A percentile compares a stretch with the other conserved stretches of the same genome.
phyloP scores from a whole-genome alignment of 176 grass and related monocot species.

The Ensete glaucum region DNA sequence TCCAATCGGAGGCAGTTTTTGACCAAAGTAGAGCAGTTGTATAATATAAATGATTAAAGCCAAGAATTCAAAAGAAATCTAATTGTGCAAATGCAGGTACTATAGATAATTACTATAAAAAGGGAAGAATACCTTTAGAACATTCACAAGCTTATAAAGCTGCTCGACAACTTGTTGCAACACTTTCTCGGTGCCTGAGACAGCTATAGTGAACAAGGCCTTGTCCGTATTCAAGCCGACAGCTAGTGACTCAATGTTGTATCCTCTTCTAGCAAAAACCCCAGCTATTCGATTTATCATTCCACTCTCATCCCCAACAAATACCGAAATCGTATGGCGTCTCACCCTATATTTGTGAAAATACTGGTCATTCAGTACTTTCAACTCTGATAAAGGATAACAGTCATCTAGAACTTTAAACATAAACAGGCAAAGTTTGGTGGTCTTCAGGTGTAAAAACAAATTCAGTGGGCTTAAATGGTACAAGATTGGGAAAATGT shows the following conservation, averaged over 20 bases:
- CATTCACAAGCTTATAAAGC: slow-evolving; percentile 84
- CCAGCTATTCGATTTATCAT: slow-evolving; percentile 98
- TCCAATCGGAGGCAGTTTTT: neutral
- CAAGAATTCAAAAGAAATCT: neutral
- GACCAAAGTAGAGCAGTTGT: neutral
- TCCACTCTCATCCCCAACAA: slow-evolving; percentile 95
- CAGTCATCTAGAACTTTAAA: no score
- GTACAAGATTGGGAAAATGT: neutral
- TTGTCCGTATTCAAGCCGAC: slow-evolving; percentile 97
- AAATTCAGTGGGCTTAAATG: no score
- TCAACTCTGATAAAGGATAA: neutral
- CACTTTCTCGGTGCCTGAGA: slow-evolving; percentile 66
- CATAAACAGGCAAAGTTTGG: neutral
- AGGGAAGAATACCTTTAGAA: slow-evolving; percentile 40
- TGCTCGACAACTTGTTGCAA: slow-evolving; percentile 90
- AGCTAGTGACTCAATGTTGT: slow-evolving; percentile 93
- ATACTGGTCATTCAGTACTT: neutral
- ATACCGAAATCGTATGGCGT: slow-evolving; percentile 87
- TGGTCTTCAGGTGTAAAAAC: no score
- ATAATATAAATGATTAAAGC: neutral
- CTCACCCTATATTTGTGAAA: slow-evolving; percentile 41
- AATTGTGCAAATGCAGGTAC: neutral
- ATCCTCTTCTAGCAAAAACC: slow-evolving; percentile 86
- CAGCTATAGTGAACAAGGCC: slow-evolving; percentile 92
- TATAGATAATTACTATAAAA: neutral